These are phyloP conservation scores for Remersonia thermophila DNA, from an alignment of 2,329 filamentous ascomycete genomes.

Conservation along the genomic window DNA sequence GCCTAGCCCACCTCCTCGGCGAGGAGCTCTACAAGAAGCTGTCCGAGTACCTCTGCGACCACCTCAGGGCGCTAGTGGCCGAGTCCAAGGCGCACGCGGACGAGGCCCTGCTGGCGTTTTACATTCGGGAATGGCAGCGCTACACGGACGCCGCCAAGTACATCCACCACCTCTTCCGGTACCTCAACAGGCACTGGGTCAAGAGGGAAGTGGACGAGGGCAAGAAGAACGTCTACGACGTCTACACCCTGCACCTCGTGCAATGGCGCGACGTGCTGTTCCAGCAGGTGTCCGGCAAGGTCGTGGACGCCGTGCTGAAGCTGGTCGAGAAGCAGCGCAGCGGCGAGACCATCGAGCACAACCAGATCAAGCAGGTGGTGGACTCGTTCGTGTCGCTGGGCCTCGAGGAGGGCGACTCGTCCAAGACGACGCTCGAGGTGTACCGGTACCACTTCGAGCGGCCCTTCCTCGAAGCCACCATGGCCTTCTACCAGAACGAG, in stretches of 20 bases:
- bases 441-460: constrained; percentile 87
- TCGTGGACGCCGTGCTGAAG: constrained; percentile 91
- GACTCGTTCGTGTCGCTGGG: constrained; percentile 94
- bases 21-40: constrained; percentile 93
- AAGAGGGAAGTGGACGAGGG: constrained; percentile 98
- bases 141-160: constrained; percentile 95
- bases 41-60: constrained; percentile 68
- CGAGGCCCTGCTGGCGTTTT: constrained; percentile 81
- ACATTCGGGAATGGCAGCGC: constrained; percentile 91
- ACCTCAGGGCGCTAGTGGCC: constrained; percentile 59
- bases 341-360: constrained; percentile 93
- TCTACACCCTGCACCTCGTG: constrained; percentile 91
- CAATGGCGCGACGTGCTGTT: constrained; percentile 94
- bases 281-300: constrained; percentile 65
- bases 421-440: constrained; percentile 89
- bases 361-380: constrained; percentile 92
- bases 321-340: constrained; percentile 95
- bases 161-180: constrained; percentile 92
- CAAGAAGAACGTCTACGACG: constrained; percentile 96
- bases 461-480: constrained; percentile 79
- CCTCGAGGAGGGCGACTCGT: constrained; percentile 81
- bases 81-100: constrained; percentile 72
- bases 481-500: constrained; percentile 77
- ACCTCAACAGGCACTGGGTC: constrained; percentile 96
- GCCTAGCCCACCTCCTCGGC: constrained; percentile 77